A percentile compares a stretch with the other conserved stretches of the same genome.
These are phyloP conservation scores for Saturnispora saitoi DNA, from an alignment of 805 yeast species.

Conservation along the genomic window DNA sequence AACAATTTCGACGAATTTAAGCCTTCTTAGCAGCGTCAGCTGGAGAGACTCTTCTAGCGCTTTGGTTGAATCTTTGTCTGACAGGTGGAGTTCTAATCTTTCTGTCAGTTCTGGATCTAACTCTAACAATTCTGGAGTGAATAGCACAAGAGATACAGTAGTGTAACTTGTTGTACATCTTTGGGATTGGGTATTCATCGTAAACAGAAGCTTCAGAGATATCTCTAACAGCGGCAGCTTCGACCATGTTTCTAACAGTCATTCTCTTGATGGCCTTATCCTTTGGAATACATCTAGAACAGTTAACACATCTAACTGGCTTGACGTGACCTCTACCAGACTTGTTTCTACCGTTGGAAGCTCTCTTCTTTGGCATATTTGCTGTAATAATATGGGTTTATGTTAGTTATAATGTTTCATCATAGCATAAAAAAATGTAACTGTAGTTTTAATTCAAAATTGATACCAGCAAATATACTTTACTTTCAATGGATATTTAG, in stretches of 20 bases:
- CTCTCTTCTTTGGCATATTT: slow-evolving; percentile 99
- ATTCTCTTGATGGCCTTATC: slow-evolving; percentile 99
- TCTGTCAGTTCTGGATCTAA: slow-evolving; percentile 98
- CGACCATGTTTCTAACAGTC: slow-evolving; percentile 99
- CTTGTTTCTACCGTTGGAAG: slow-evolving; percentile 99
- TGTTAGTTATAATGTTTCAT: neutral
- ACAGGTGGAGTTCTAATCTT: slow-evolving; percentile 98
- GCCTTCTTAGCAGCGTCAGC: slow-evolving; percentile 97
- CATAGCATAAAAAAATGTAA: neutral
- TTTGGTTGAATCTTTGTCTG: slow-evolving; percentile 91
- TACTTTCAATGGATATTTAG: no score
- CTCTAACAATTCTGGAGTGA: slow-evolving; percentile 99
- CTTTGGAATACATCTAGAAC: slow-evolving; percentile 99
- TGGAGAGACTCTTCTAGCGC: slow-evolving; percentile 93
- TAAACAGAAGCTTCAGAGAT: slow-evolving; percentile 98
- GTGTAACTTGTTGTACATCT: slow-evolving; percentile 98
- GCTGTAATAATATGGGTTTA: slow-evolving; percentile 10
- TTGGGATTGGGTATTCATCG: slow-evolving; percentile 98
- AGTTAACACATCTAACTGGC: slow-evolving; percentile 99
- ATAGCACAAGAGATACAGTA: slow-evolving; percentile 99
- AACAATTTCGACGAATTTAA: slow-evolving; percentile 20
- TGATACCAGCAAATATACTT: no score
- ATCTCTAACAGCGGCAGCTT: slow-evolving; percentile 99
- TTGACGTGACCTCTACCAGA: slow-evolving; percentile 99
- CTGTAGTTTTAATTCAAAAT: no score